A percentile compares a stretch with the other conserved stretches of the same genome.
Conservation (phyloP, 805 yeast species). For the Cyberlindnera mississippiensis region DNA sequence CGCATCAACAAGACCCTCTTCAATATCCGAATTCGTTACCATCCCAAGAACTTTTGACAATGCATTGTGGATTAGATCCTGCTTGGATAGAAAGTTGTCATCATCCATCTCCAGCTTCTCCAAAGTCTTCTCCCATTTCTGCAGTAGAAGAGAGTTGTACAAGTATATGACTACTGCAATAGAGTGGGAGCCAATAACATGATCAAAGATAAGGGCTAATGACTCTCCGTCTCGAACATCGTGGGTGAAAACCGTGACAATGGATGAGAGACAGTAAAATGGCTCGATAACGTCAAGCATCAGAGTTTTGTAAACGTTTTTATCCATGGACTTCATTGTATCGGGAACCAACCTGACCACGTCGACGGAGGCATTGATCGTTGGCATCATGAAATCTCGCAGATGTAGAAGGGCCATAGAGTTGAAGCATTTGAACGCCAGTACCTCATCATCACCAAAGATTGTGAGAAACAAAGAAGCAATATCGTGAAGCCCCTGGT, state of each 20-base stretch:
- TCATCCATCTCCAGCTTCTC: slow-evolving; percentile 27
- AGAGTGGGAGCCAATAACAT: slow-evolving; percentile 52
- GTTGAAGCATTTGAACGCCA: slow-evolving; percentile 38
- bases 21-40: slow-evolving; percentile 25
- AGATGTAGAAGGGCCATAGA: slow-evolving; percentile 55
- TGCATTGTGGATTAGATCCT: slow-evolving; percentile 40
- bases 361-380: slow-evolving; percentile 59
- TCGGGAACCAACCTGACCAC: slow-evolving; percentile 67
- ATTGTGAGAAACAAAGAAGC: slow-evolving; percentile 63
- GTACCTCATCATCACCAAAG: slow-evolving; percentile 32
- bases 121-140: slow-evolving; percentile 42
- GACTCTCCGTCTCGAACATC: slow-evolving; percentile 48
- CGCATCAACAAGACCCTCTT: slow-evolving; percentile 27
- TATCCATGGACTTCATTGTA: slow-evolving; percentile 48
- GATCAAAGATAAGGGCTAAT: slow-evolving; percentile 65
- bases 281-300: slow-evolving; percentile 46
- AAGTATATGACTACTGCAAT: slow-evolving; percentile 53
- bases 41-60: slow-evolving; percentile 28
- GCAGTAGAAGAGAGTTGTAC: slow-evolving; percentile 52
- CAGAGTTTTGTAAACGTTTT: slow-evolving; percentile 33
- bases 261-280: slow-evolving; percentile 67
- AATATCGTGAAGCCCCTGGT: slow-evolving; percentile 92
- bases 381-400: slow-evolving; percentile 81
- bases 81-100: slow-evolving; percentile 31
- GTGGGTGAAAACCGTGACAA: slow-evolving; percentile 78